A percentile compares a stretch with the other conserved stretches of the same genome.
phyloP scores from a whole-genome alignment of 441 rosid genomes.

The Gossypium laxum region DNA sequence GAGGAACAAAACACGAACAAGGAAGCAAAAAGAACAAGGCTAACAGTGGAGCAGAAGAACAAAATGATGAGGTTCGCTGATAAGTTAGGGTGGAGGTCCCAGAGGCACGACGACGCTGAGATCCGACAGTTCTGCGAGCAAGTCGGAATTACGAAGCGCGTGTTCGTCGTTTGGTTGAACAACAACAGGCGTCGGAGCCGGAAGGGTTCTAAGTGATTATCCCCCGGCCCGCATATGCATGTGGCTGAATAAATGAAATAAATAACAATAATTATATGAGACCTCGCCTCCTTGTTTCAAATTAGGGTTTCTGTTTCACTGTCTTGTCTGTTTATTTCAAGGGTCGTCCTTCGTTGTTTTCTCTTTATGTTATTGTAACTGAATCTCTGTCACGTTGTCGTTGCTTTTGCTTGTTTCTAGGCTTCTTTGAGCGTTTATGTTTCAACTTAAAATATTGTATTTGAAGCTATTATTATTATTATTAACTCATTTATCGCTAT shows the following conservation, averaged over 20 bases:
- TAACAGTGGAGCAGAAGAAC: conserved; percentile 5
- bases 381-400: neutral
- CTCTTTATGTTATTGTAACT: neutral
- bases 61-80: neutral
- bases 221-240: neutral
- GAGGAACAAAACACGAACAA: neutral
- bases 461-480: no score
- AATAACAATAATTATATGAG: neutral
- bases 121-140: neutral
- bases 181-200: neutral
- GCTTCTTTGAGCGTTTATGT: neutral
- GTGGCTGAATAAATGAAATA: neutral
- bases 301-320: neutral
- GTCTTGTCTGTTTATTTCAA: neutral
- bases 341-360: neutral
- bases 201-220: neutral
- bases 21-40: neutral
- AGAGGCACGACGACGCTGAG: neutral
- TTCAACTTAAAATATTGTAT: neutral
- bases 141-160: neutral
- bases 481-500: no score
- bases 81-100: conserved; percentile 1
- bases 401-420: neutral
- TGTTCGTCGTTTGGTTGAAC: conserved; percentile 6
- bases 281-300: neutral